Evolutionary conservation across 352 stramenopile genomes (phyloP).

Genomic region (Globisporangium parvum): DNA sequence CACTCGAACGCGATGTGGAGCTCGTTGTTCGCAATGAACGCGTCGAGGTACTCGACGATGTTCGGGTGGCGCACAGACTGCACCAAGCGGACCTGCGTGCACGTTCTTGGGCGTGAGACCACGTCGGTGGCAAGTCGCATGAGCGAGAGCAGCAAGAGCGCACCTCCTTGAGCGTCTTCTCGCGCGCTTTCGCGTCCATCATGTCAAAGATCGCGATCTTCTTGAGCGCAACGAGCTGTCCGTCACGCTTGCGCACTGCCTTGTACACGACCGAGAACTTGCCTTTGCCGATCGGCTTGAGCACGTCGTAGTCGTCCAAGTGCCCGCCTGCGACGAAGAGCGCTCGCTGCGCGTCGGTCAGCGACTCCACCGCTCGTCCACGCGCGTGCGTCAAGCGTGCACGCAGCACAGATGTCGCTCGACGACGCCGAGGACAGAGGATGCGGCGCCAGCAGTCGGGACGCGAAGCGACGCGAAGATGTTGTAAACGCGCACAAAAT

Average conservation of each 20-base stretch:
- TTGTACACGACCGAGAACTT: slow-evolving; percentile 93
- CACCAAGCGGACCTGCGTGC: slow-evolving; percentile 66
- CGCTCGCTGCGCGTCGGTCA: slow-evolving; percentile 64
- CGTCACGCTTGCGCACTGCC: slow-evolving; percentile 62
- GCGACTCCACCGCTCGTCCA: slow-evolving; percentile 44
- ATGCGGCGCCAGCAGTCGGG: too few species aligned
- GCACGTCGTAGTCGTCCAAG: slow-evolving; percentile 72
- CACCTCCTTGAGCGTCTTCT: slow-evolving; percentile 89
- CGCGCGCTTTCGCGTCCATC: slow-evolving; percentile 85
- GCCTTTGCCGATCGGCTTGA: slow-evolving; percentile 89
- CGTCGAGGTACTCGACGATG: slow-evolving; percentile 91
- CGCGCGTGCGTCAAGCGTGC: neutral
- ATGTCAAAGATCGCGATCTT: slow-evolving; percentile 90
- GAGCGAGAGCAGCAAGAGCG: neutral
- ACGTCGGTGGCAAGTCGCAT: too few species aligned
- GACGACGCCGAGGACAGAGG: too few species aligned
- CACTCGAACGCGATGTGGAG: slow-evolving; percentile 94
- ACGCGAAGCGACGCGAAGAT: neutral
- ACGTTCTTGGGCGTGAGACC: too few species aligned
- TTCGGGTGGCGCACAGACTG: slow-evolving; percentile 87
- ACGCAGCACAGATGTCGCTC: too few species aligned
- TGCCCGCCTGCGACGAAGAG: slow-evolving; percentile 53
- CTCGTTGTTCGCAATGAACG: slow-evolving; percentile 87
- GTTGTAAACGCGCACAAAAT: neutral
- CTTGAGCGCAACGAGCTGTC: slow-evolving; percentile 87